Percentiles rank a stretch among this genome's conserved stretches.
Evolutionary conservation across 371 early-diverging fungal species (phyloP).

Genomic region (Nematocida ironsii): DNA sequence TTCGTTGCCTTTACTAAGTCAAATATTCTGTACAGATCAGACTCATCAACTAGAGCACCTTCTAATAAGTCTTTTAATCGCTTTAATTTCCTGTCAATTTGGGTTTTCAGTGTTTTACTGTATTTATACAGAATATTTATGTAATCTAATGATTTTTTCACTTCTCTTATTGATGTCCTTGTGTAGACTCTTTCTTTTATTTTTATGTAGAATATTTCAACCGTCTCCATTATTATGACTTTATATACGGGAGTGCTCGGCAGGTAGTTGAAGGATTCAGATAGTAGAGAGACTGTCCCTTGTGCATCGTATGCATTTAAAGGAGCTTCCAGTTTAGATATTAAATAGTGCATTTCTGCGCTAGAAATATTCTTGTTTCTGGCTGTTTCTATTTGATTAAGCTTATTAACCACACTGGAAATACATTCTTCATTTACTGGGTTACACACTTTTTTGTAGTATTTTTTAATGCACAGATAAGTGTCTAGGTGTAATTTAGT

Average conservation of each 20-base stretch:
- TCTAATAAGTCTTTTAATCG: not conserved
- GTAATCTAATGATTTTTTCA: constrained; percentile 3
- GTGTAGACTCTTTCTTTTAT: constrained; percentile 10
- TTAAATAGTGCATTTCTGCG: constrained; percentile 13
- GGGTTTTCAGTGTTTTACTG: constrained; percentile 1
- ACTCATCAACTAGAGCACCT: not conserved
- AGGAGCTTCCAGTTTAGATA: not conserved
- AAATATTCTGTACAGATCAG: constrained; percentile 10
- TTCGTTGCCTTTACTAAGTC: constrained; percentile 1
- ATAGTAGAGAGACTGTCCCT: constrained; percentile 5
- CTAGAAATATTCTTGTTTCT: constrained; percentile 15
- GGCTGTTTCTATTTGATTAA: not conserved
- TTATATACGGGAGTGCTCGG: constrained; percentile 5
- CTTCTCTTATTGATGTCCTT: not conserved
- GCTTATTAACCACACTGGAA: not conserved
- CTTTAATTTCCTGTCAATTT: not conserved
- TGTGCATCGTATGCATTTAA: not conserved
- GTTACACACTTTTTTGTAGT: not conserved
- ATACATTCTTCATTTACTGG: not conserved
- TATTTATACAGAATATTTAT: not conserved
- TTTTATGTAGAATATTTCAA: not conserved
- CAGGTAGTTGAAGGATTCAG: constrained; percentile 7
- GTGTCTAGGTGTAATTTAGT: constrained; percentile 17
- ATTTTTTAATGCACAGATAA: constrained; percentile 19
- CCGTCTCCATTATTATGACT: not conserved